Percentiles rank a stretch among this genome's conserved stretches.
phyloP scores from a whole-genome alignment of 305 asterid genomes.

The Fraxinus paxiana region DNA sequence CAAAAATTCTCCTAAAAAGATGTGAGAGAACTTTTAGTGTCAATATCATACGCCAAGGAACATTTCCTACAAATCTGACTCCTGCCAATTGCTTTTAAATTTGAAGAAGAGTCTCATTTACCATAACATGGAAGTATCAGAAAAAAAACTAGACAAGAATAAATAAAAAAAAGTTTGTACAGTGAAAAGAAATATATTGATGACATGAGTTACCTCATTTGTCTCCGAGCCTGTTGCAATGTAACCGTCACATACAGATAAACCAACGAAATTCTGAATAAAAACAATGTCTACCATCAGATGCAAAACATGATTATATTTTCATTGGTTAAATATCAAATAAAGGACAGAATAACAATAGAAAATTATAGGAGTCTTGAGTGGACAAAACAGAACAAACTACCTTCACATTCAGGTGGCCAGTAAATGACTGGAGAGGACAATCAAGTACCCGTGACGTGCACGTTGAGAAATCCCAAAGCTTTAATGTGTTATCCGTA shows the following conservation, averaged over 20 bases:
- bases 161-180: background rate
- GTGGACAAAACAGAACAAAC: background rate
- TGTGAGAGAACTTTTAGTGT: background rate
- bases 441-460: conserved; percentile 68
- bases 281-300: conserved; percentile 23
- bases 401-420: conserved; percentile 93
- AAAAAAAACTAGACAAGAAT: background rate
- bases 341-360: background rate
- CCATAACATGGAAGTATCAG: background rate
- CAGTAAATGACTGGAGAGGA: conserved; percentile 90
- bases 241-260: conserved; percentile 89
- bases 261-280: conserved; percentile 89
- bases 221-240: conserved; percentile 96
- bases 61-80: background rate
- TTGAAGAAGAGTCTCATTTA: background rate
- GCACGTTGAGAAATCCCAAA: conserved; percentile 89
- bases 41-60: background rate
- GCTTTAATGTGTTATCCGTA: conserved; percentile 88
- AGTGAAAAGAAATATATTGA: background rate
- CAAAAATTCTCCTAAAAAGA: background rate
- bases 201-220: conserved; percentile 62
- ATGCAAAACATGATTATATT: conserved; percentile 4
- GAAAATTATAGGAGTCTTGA: background rate
- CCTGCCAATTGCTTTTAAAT: background rate
- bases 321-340: background rate